Conservation (phyloP, 1,284 basidiomycete species). For the Heterobasidion occidentale region DNA sequence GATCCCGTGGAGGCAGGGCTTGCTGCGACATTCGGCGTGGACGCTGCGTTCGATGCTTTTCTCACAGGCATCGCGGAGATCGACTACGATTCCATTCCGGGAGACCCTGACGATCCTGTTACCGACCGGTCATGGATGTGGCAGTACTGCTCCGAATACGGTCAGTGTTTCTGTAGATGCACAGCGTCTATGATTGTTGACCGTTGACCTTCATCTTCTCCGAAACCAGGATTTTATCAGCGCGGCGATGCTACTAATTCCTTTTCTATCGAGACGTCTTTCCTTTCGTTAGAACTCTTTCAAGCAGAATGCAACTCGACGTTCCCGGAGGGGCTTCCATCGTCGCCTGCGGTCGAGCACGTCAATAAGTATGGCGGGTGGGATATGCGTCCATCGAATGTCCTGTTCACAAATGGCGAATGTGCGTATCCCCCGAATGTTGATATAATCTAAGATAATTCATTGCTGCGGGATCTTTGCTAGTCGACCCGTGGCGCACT, state of each 20-base stretch:
- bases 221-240: constrained; percentile 36
- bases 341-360: constrained; percentile 32
- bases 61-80: constrained; percentile 33
- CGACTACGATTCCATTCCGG: constrained; percentile 36
- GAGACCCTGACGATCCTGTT: constrained; percentile 32
- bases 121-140: constrained; percentile 41
- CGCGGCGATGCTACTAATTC: constrained; percentile 36
- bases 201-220: background rate
- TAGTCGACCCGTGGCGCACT: constrained; percentile 47
- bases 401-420: constrained; percentile 44
- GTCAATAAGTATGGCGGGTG: constrained; percentile 44
- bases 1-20: constrained; percentile 30
- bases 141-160: constrained; percentile 46
- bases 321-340: constrained; percentile 27
- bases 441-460: background rate
- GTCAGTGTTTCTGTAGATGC: constrained; percentile 12
- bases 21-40: constrained; percentile 23
- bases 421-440: constrained; percentile 20
- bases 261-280: constrained; percentile 38
- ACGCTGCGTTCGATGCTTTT: constrained; percentile 32
- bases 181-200: background rate
- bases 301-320: constrained; percentile 34
- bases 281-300: constrained; percentile 34
- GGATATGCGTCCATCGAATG: constrained; percentile 40
- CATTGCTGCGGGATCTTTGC: no score